These are phyloP conservation scores for Talinum fruticosum DNA, from an alignment of 148 eudicot species.

Conservation along the genomic window DNA sequence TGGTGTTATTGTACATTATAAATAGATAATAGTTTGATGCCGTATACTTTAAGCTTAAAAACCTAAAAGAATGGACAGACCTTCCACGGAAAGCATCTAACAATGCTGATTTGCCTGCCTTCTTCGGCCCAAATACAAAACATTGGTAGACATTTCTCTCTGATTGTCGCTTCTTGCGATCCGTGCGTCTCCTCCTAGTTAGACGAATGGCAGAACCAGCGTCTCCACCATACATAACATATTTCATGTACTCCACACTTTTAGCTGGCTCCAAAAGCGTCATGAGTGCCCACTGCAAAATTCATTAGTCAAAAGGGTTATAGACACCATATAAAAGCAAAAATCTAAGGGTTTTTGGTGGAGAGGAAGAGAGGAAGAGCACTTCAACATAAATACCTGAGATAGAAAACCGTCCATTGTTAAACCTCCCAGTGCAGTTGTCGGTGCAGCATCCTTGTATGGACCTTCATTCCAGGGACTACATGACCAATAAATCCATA, in stretches of 20 bases:
- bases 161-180: slow-evolving; percentile 79
- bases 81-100: slow-evolving; percentile 76
- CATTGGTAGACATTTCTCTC: slow-evolving; percentile 92
- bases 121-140: slow-evolving; percentile 89
- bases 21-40: neutral
- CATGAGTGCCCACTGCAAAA: slow-evolving; percentile 91
- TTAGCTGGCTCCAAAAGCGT: slow-evolving; percentile 83
- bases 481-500: slow-evolving; percentile 17
- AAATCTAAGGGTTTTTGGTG: no score
- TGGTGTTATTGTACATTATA: neutral
- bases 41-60: neutral
- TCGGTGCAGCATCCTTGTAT: slow-evolving; percentile 71
- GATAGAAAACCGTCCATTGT: slow-evolving; percentile 80
- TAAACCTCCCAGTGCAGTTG: slow-evolving; percentile 67
- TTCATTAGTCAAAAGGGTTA: slow-evolving; percentile 10
- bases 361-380: no score
- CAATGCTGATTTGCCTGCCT: slow-evolving; percentile 78
- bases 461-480: slow-evolving; percentile 93
- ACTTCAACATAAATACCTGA: slow-evolving; percentile 41
- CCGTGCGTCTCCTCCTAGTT: slow-evolving; percentile 73
- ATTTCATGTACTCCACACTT: slow-evolving; percentile 80
- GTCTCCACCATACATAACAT: slow-evolving; percentile 77
- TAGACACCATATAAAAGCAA: neutral
- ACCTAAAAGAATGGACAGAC: slow-evolving; percentile 26
- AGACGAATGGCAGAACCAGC: slow-evolving; percentile 77